These are phyloP conservation scores for Boechera stricta DNA, from an alignment of 345 rosid genomes.

Conservation along the genomic window DNA sequence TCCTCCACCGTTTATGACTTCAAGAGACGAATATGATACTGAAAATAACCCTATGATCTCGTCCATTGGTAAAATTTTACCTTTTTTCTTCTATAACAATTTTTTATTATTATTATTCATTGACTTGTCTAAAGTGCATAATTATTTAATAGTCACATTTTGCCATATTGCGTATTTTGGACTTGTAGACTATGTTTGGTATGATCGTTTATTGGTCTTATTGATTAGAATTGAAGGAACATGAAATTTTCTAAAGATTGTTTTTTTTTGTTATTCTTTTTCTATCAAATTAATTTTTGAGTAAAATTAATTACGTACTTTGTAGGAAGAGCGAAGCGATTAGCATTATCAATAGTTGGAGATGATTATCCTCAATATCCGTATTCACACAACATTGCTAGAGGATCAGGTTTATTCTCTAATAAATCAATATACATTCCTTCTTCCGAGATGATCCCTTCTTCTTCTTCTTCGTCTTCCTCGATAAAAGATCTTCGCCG, in stretches of 20 bases:
- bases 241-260: not conserved
- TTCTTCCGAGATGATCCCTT: slow-evolving; percentile 46
- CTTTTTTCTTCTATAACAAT: not conserved
- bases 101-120: slow-evolving; percentile 16
- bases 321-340: slow-evolving; percentile 72
- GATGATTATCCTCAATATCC: slow-evolving; percentile 45
- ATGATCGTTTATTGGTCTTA: slow-evolving; percentile 14
- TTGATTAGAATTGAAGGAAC: slow-evolving; percentile 10
- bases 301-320: not conserved
- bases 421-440: slow-evolving; percentile 32
- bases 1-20: slow-evolving; percentile 50
- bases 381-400: slow-evolving; percentile 31
- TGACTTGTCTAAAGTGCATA: slow-evolving; percentile 25
- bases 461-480: slow-evolving; percentile 47
- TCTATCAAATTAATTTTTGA: not conserved
- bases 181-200: slow-evolving; percentile 30
- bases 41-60: slow-evolving; percentile 25
- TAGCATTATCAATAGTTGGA: slow-evolving; percentile 55
- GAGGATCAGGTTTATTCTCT: slow-evolving; percentile 40
- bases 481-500: slow-evolving; percentile 73
- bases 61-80: slow-evolving; percentile 33
- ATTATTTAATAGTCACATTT: slow-evolving; percentile 28
- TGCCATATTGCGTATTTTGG: slow-evolving; percentile 21
- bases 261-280: not conserved
- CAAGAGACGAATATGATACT: slow-evolving; percentile 36